Evolutionary conservation across 2,329 filamentous ascomycete genomes (phyloP).

Genomic region (Balansia obtecta): DNA sequence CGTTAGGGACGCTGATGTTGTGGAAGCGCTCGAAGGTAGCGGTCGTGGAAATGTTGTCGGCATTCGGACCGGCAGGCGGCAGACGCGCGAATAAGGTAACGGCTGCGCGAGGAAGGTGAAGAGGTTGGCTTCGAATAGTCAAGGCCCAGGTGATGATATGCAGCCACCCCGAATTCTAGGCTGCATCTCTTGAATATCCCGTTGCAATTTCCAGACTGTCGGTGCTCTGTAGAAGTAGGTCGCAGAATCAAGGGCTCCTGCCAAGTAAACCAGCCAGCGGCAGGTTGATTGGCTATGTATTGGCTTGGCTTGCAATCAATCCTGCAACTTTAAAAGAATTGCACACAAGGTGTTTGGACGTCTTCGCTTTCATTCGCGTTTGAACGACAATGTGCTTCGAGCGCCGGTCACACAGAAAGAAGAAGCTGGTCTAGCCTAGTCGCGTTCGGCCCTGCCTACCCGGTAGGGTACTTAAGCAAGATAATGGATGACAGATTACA

Average conservation of each 20-base stretch:
- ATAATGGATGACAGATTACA: too few species aligned
- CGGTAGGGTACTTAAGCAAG: too few species aligned
- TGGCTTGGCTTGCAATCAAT: too few species aligned
- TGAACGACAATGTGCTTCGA: too few species aligned
- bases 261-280: background rate
- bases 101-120: background rate
- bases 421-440: too few species aligned
- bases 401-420: too few species aligned
- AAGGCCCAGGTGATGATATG: background rate
- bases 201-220: background rate
- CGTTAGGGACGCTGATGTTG: slow-evolving; percentile 13
- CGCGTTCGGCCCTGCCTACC: too few species aligned
- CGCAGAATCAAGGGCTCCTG: too few species aligned
- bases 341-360: too few species aligned
- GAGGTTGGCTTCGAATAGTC: background rate
- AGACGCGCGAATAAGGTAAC: background rate
- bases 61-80: slow-evolving; percentile 17
- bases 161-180: background rate
- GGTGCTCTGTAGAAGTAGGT: background rate
- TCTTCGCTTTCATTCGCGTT: too few species aligned
- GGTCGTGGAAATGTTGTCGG: slow-evolving; percentile 17
- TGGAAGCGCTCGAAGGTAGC: slow-evolving; percentile 14
- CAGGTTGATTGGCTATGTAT: background rate
- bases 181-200: background rate
- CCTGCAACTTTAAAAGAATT: too few species aligned